A percentile compares a stretch with the other conserved stretches of the same genome.
Conservation (phyloP, 352 stramenopile species). For the Pythium aphanidermatum region DNA sequence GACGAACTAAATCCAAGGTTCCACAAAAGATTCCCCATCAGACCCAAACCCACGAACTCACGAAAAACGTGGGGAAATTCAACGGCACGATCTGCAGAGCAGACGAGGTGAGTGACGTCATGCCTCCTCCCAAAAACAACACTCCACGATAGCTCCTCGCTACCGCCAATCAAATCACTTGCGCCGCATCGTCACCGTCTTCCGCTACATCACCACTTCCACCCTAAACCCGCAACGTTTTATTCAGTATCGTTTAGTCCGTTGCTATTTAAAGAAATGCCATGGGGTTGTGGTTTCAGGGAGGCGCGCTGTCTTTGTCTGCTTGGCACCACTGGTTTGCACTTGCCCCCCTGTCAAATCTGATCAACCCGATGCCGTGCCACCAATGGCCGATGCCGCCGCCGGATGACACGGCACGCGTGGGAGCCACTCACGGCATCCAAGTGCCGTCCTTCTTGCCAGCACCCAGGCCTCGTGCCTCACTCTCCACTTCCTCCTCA, state of each 20-base stretch:
- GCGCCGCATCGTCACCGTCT: background rate
- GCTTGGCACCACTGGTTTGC: conserved; percentile 8
- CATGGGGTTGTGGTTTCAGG: conserved; percentile 1
- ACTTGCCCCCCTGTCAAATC: conserved; percentile 21
- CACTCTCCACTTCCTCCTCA: too few relatives aligned
- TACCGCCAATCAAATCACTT: conserved; percentile 4
- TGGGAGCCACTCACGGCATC: too few relatives aligned
- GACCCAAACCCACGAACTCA: background rate
- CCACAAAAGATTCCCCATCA: background rate
- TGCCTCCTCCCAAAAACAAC: conserved; percentile 6
- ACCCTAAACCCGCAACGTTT: conserved; percentile 2
- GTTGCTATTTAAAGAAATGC: background rate
- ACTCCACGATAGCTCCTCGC: background rate
- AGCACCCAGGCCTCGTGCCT: too few relatives aligned
- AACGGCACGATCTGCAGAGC: conserved; percentile 3
- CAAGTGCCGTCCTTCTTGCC: too few relatives aligned
- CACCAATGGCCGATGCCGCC: too few relatives aligned
- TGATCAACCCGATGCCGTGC: conserved; percentile 3
- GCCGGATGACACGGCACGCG: too few relatives aligned
- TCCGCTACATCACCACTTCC: too few relatives aligned
- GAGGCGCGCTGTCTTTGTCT: too few relatives aligned
- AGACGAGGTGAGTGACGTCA: conserved; percentile 20
- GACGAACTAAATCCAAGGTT: too few relatives aligned
- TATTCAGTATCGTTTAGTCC: too few relatives aligned
- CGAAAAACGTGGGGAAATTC: conserved; percentile 1